These are phyloP conservation scores for Neurospora pannonica DNA, from an alignment of 495 filamentous ascomycete genomes.

Conservation along the genomic window DNA sequence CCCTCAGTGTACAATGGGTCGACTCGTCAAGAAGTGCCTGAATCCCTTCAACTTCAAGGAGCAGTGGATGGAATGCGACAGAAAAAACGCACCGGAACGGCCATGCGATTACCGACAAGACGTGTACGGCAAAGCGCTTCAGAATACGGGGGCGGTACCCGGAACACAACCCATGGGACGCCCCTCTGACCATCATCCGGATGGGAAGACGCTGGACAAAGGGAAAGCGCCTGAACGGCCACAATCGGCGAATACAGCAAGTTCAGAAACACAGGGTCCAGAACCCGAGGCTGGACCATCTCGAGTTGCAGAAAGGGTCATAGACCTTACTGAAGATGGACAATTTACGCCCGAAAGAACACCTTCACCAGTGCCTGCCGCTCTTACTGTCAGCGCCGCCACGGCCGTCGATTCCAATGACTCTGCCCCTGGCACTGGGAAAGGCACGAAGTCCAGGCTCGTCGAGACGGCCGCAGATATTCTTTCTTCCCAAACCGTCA, in stretches of 20 bases:
- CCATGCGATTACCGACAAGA: constrained; percentile 4
- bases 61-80: constrained; percentile 1
- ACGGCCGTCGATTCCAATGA: neutral
- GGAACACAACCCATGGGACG: neutral
- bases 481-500: neutral
- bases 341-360: neutral
- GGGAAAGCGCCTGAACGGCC: neutral
- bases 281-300: neutral
- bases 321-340: neutral
- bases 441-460: neutral
- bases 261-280: neutral
- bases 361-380: neutral
- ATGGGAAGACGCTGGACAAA: neutral
- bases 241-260: neutral
- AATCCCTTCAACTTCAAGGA: constrained; percentile 4
- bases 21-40: neutral
- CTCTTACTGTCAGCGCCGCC: neutral
- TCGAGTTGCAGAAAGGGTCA: neutral
- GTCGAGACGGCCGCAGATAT: neutral
- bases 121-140: neutral
- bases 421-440: neutral
- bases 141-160: neutral
- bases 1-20: neutral
- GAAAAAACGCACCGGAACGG: constrained; percentile 1
- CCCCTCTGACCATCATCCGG: neutral